Evolutionary conservation across 495 filamentous ascomycete genomes (phyloP), one percentile per base, ranked within the genome.

Genomic region (Talaromyces proteolyticus): DNA sequence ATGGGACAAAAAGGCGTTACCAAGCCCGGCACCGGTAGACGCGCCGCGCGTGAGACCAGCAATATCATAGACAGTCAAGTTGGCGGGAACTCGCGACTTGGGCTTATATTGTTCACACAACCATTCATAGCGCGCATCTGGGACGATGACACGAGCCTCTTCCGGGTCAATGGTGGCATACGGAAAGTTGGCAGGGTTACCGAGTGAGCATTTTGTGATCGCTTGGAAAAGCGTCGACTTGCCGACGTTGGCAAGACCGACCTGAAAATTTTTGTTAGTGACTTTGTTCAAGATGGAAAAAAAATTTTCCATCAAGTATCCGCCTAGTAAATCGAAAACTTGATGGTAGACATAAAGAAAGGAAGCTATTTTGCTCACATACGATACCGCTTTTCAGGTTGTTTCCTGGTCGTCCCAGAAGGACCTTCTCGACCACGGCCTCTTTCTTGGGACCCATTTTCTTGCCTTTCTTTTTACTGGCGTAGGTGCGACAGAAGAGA

Each of bases 171-270:
- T 97, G 58, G 94, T 99, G 57, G 94, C 94, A 75, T 92, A 99
- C 17, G 94, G 94, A 66, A 96, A 99, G 77, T 99, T 99, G 70
- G 93, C 94, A 56, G 94, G 94, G 75, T 99, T 99, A 73, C 94
- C 94, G 58, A 99, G 81, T 54, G 82, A 84, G 70, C 87, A 96
- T 77, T 95, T 96, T 55, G 94, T 99, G 76, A 99, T 96, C 56
- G 94, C 91, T 74, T 99, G 94, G 78, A 99, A 99, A 60, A 99
- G 86, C 20, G 94, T 99, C 51, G 94, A 99, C 74, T 99, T 99
- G 65, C 94, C 94, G 55, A 99, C 94, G 69, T 99, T 99, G 63
- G 94, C 94, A 64, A 99, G 85, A 71, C 94, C 94, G 65, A 98
- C 91, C 91, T 96, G 69, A 58, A 53, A 44, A 54, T 57, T 14